phyloP scores from a whole-genome alignment of 768 basidiomycete genomes.

The Cystofilobasidium macerans region DNA sequence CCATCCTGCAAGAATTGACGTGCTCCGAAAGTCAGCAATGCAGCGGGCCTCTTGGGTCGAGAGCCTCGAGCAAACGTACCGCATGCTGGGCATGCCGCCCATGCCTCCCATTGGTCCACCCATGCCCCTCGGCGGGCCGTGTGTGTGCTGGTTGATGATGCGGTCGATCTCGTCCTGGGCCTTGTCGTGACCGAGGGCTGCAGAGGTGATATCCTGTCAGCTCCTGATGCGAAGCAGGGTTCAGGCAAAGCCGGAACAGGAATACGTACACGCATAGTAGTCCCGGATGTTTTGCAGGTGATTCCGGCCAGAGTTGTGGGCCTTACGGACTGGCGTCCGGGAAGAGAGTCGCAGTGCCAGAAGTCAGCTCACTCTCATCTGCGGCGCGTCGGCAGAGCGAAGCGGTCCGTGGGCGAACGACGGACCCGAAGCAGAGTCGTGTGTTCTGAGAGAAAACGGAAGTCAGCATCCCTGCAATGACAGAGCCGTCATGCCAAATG shows the following conservation, averaged over 20 bases:
- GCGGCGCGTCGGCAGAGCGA: too few species aligned
- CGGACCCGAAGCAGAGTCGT: conserved; percentile 83
- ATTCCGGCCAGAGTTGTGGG: conserved; percentile 95
- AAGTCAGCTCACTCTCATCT: too few species aligned
- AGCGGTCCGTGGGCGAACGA: conserved; percentile 25
- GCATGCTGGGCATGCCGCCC: background rate
- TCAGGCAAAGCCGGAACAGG: too few species aligned
- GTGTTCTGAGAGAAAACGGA: conserved; percentile 44
- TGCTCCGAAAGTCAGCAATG: background rate
- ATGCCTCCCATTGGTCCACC: conserved; percentile 20
- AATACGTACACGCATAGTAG: conserved; percentile 72
- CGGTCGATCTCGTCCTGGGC: conserved; percentile 97
- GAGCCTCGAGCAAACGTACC: background rate
- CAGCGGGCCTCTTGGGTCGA: background rate
- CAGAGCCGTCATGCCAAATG: background rate
- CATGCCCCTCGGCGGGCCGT: conserved; percentile 19
- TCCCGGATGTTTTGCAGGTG: conserved; percentile 92
- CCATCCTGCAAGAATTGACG: background rate
- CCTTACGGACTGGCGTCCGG: conserved; percentile 66
- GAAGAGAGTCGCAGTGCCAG: too few species aligned
- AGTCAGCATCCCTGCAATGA: background rate
- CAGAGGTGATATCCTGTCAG: too few species aligned
- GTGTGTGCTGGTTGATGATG: conserved; percentile 77
- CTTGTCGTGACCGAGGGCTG: conserved; percentile 65
- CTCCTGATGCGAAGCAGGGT: too few species aligned